Base-by-base conservation (phyloP, 2,329 filamentous ascomycete species). In the Arachnomyces sp. region DNA sequence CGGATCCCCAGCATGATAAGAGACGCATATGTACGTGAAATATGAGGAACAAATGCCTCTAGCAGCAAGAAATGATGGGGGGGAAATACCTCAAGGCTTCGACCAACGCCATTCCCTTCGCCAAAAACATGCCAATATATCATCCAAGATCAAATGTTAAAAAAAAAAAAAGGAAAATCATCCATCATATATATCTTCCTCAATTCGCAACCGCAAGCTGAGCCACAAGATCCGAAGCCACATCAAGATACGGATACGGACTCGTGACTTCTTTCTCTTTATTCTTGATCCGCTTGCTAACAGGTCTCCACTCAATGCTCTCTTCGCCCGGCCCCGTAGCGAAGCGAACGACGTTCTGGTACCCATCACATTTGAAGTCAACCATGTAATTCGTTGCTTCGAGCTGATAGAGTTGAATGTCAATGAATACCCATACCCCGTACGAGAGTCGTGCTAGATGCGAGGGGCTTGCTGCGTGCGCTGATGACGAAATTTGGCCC, bases 341-440 rank as follows among this genome's bases (percentile, higher is more conserved):
- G 13, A 52, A 68, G 37, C 82, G 68, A 49, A 82, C 78, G 36
- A 90, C 82, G 40, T 92, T 86, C 67, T 98, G 92, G 65, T 98
- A 98, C 14, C 92, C 92, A 11, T 92, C 89, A 61, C 90, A 96
- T 61, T 95, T 96, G 72, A 98, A 98, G 61, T 98, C 92, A 36
- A 98, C 92, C 47, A 98, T 81, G 63, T 90, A 96, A 49, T 92
- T 90, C 40, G 85, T 83, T 43, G 81, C 79, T 61, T 96, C 90
- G 70, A 96, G 88, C 57, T 88, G 83, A 64, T 95, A 95, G 38
- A 95, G 81, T 60, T 95, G 92, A 48, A 98, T 95, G 49, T 94
- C 89, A 59, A 98, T 79, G 58, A 94, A 92, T 55, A 96, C 83
- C 58, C 84, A 90, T n/a, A 93, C 80, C 40, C 84, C 83, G 48